Base-by-base conservation (phyloP, 768 basidiomycete genomes). In the Trametes maxima region DNA sequence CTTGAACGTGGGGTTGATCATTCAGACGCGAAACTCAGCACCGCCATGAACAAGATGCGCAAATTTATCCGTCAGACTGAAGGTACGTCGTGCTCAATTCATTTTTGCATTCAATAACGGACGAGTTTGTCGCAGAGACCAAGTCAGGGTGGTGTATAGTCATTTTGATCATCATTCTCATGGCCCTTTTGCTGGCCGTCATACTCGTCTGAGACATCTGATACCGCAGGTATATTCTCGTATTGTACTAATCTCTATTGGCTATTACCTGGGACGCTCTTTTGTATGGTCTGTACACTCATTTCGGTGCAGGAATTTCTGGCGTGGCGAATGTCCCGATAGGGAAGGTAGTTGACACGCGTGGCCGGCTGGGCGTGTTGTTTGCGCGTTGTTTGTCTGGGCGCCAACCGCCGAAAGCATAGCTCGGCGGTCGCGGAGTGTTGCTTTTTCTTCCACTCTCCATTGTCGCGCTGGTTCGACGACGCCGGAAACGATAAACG, bases 111-210 rank as follows among this genome's bases (percentile, higher is more conserved):
- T 56, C 19, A 53, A n/a, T n/a, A n/a, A n/a, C n/a, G n/a, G n/a
- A n/a, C n/a, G n/a, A n/a, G n/a, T n/a, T n/a, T n/a, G n/a, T n/a
- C 13, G 10, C 70, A 88, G 95, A 94, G 72, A 90, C 87, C 43
- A 89, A 89, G 63, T 94, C 92, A 37, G 90, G 91, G 35, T 97
- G 92, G 88, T 94, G 92, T 71, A 90, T 98, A 55, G 80, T 87
- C 35, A 85, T 95, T 56, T 80, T 98, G 33, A 91, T 93, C 42
- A 79, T 94, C 39, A 80, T 98, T 21, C 80, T 98, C 1, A 77
- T 87, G 73, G 79, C 88, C 28, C 79, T 98, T 21, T 79, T 98
- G 12, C 73, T 95, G 35, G 84, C 87, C 5, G 92, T 94, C 45
- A 89, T 98, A 36, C 76, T 97, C 46, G 72, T 93, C 55, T 94